Percentiles rank a stretch among this genome's conserved stretches.
phyloP scores from a whole-genome alignment of 1,284 basidiomycete genomes.

The Coriolopsis trogii region DNA sequence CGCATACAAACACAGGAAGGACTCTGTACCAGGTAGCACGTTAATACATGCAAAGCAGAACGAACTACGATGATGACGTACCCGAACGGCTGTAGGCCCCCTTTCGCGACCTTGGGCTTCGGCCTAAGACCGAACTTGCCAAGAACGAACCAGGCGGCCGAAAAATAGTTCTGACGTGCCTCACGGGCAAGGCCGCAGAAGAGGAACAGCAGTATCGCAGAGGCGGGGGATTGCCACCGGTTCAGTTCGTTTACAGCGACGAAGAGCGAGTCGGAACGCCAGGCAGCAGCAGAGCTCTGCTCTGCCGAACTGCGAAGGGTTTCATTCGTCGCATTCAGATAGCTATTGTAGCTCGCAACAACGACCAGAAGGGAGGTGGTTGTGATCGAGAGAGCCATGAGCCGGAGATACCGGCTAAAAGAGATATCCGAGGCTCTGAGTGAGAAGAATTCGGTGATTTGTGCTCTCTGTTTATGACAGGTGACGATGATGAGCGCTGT shows the following conservation, averaged over 20 bases:
- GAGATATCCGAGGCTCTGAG: conserved; percentile 31
- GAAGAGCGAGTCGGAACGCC: not conserved
- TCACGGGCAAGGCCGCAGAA: conserved; percentile 30
- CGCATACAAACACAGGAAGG: not conserved
- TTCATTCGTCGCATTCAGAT: conserved; percentile 24
- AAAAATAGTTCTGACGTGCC: conserved; percentile 21
- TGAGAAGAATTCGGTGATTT: conserved; percentile 37
- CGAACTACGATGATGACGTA: not conserved
- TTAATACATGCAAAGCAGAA: not conserved
- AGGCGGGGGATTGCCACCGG: conserved; percentile 46
- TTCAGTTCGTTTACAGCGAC: conserved; percentile 7
- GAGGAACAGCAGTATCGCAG: conserved; percentile 38
- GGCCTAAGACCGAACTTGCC: conserved; percentile 4
- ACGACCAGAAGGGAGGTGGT: conserved; percentile 41
- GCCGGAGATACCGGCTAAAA: conserved; percentile 48
- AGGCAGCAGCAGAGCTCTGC: conserved; percentile 41
- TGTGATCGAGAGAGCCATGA: conserved; percentile 48
- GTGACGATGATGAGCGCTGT: conserved; percentile 37
- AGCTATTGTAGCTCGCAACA: conserved; percentile 32
- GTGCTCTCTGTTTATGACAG: conserved; percentile 7
- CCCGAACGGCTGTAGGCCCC: conserved; percentile 2
- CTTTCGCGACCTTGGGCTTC: not conserved
- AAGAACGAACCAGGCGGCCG: conserved; percentile 4
- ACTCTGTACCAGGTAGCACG: not conserved
- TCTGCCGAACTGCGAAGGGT: conserved; percentile 49